A percentile compares a stretch with the other conserved stretches of the same genome.
Conservation (phyloP, 2,329 filamentous ascomycete genomes). For the Penicillium polonicum region DNA sequence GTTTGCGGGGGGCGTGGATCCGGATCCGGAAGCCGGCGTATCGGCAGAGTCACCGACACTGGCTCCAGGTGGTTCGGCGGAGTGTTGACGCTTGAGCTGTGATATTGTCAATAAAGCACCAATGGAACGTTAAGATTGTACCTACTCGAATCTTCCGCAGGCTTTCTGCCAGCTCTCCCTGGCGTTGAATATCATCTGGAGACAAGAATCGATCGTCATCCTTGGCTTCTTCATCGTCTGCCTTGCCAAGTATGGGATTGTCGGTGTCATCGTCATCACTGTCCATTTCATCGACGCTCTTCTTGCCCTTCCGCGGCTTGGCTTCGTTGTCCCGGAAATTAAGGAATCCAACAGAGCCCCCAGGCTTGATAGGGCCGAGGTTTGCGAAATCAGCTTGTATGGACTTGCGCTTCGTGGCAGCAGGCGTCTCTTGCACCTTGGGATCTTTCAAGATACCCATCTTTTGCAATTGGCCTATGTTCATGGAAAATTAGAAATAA, state of each 20-base stretch:
- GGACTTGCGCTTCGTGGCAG: slow-evolving; percentile 72
- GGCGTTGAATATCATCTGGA: slow-evolving; percentile 59
- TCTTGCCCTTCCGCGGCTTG: slow-evolving; percentile 57
- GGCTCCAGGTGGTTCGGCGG: slow-evolving; percentile 54
- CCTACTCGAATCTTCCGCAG: slow-evolving; percentile 65
- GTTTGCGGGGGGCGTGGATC: slow-evolving; percentile 36
- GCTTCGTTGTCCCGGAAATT: slow-evolving; percentile 74
- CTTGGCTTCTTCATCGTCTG: slow-evolving; percentile 59
- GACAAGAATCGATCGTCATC: slow-evolving; percentile 52
- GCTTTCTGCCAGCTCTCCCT: slow-evolving; percentile 63
- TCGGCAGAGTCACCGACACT: slow-evolving; percentile 36
- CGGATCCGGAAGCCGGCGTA: slow-evolving; percentile 38
- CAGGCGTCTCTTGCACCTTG: slow-evolving; percentile 61
- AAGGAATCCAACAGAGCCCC: slow-evolving; percentile 86
- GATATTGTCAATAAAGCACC: slow-evolving; percentile 12
- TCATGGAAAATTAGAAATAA: background rate
- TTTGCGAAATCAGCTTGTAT: slow-evolving; percentile 81
- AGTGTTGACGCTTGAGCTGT: slow-evolving; percentile 66
- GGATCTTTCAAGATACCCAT: slow-evolving; percentile 80
- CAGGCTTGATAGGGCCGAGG: slow-evolving; percentile 77
- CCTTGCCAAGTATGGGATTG: slow-evolving; percentile 59
- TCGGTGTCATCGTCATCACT: slow-evolving; percentile 70
- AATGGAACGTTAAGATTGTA: background rate
- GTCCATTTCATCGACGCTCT: slow-evolving; percentile 67
- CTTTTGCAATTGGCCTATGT: slow-evolving; percentile 84